These are phyloP conservation scores for Claviceps sp. DNA, from an alignment of 2,329 filamentous ascomycete species.

Conservation along the genomic window DNA sequence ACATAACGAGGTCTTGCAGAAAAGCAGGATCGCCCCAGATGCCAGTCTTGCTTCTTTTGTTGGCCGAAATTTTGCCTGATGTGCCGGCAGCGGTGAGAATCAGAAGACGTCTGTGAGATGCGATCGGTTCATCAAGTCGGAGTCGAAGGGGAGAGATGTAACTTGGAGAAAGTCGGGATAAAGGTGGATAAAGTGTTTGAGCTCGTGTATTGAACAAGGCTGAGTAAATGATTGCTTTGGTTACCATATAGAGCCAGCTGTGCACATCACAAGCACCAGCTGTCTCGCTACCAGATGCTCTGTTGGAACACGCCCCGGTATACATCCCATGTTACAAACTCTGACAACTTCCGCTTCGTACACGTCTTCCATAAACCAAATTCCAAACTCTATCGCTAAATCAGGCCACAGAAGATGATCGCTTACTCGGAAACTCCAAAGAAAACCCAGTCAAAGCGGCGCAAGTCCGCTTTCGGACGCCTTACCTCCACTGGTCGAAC, in stretches of 20 bases:
- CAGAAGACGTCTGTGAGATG: not conserved
- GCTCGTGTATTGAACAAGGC: not conserved
- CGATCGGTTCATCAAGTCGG: not conserved
- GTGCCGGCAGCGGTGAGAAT: not conserved
- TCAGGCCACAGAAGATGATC: not conserved
- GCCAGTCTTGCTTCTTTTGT: not conserved
- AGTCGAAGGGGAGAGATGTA: not conserved
- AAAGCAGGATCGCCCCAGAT: slow-evolving; percentile 13
- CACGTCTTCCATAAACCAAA: not conserved
- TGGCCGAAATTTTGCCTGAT: not conserved
- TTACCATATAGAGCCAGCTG: not conserved
- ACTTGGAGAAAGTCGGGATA: not conserved
- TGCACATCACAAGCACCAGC: not conserved
- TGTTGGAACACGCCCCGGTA: not conserved
- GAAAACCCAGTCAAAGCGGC: not conserved
- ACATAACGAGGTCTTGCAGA: slow-evolving; percentile 20
- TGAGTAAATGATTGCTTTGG: not conserved
- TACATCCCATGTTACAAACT: not conserved
- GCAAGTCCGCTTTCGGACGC: not conserved
- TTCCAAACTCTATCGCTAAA: not conserved
- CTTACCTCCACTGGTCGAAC: not conserved
- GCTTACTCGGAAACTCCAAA: not conserved
- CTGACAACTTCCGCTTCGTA: not conserved
- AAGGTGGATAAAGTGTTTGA: too few relatives aligned
- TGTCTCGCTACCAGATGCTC: not conserved